Evolutionary conservation across 768 basidiomycete species (phyloP).

Genomic region (Hydnum rufescens): DNA sequence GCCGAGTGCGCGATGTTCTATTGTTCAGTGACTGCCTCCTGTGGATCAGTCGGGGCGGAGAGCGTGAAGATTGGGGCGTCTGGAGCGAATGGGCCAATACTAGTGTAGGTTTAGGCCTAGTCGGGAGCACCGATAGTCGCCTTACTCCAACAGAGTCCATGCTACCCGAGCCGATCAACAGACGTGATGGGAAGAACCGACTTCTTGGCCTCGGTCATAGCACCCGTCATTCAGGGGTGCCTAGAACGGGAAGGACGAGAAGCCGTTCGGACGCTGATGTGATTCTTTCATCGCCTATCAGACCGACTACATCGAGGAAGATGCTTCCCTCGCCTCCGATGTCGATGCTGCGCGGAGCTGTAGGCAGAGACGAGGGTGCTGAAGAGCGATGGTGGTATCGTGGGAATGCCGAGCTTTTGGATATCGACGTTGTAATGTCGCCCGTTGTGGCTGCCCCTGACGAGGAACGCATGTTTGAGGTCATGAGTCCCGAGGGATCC

Average conservation of each 20-base stretch:
- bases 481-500: slow-evolving; percentile 44
- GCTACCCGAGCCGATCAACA: no score
- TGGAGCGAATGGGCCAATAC: neutral
- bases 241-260: neutral
- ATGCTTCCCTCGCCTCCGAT: neutral
- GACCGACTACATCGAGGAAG: neutral
- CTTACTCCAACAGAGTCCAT: no score
- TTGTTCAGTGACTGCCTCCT: slow-evolving; percentile 68
- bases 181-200: neutral
- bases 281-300: neutral
- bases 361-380: neutral
- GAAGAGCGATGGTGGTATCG: slow-evolving; percentile 61
- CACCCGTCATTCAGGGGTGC: neutral
- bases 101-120: neutral
- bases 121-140: no score
- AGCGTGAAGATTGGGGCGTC: slow-evolving; percentile 11
- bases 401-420: slow-evolving; percentile 47
- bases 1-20: slow-evolving; percentile 48
- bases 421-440: slow-evolving; percentile 50
- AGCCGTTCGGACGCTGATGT: slow-evolving; percentile 1
- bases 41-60: slow-evolving; percentile 42
- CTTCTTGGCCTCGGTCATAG: neutral
- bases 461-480: slow-evolving; percentile 43
- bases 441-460: slow-evolving; percentile 24
- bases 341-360: neutral